Evolutionary conservation across 192 early-diverging fungal species (phyloP), one percentile per base, ranked within the genome.

Genomic region (Cetraspora pellucida): DNA sequence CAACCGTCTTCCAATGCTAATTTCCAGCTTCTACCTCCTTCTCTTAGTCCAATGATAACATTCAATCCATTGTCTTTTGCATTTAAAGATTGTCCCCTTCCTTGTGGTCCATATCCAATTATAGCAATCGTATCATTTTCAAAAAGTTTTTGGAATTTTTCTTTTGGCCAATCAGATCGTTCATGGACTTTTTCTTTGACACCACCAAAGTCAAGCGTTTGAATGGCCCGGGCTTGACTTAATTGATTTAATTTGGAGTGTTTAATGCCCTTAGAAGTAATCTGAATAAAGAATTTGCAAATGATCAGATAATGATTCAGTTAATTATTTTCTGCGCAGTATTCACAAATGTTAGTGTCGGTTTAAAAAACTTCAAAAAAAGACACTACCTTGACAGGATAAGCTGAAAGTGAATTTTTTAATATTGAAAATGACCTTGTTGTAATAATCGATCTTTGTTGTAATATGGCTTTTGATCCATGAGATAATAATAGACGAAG

Each of bases 61-160:
- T 98, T 98, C 72, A 98, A 85, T 70, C 94, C 94, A 81, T 98
- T 95, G 88, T 98, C 96, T 80, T 94, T 93, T 80, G 95, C 86
- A 92, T 97, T 97, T 75, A 95, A 90, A 66, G 93, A 90, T 84
- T 97, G 95, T 70, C 93, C 93, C 87, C 92, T 94, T 58, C 96
- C 96, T 85, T 96, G 95, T 49, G 96, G 94, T 25, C 96, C 96
- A 85, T 98, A 98, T 71, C 96, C 94, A 78, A 98, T 89, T 67
- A 95, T 90, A 57, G 94, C 87, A 73, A 97, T 90, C 69, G 93
- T 93, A 87, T 98, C 97, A 81, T 97, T 91, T 86, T 90, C 91
- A 84, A 98, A 97, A 77, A 93, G 92, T 81, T 95, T 88, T 16
- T 88, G 87, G 45, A 97, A 88, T 89, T 98, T 98, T 55, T 92